Evolutionary conservation across 306 rosid genomes (phyloP), one percentile per base, ranked within the genome.

Genomic region (Quercus wislizeni): DNA sequence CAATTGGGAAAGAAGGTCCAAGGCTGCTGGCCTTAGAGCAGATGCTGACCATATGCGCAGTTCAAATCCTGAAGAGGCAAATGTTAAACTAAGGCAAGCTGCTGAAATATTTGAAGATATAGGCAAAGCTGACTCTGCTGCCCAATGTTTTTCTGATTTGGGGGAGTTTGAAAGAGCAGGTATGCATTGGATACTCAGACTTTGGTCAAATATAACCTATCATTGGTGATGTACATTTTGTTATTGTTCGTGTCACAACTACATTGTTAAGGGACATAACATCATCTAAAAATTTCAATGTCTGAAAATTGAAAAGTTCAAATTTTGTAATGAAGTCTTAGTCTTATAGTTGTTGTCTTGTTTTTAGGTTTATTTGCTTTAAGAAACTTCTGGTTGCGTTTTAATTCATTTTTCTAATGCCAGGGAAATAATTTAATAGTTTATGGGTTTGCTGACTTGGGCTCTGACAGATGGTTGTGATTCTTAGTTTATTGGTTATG

Each of bases 161-260:
- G 92, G 93, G 41, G 93, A 93, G 21, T 82, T 80, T 77, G 86
- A 88, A 84, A 89, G 85, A 78, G 93, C 93, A 64, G 98, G 98
- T 87, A 86, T 81, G 76, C 74, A 35, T 80, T 51, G 58, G 28
- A 67, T 28, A n/a, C 61, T 52, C 55, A 31, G 21, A 58, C 27
- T 55, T 52, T 30, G 18, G 7, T 20, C 17, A 63, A 35, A n/a
- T 3, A n/a, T 58, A 46, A 18, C 49, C 56, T 25, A 56, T 23
- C 73, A n/a, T 58, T 21, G 4, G 63, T 21, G 64, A 58, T 4
- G 20, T 27, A 27, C 9, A 59, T 15, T 30, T 30, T 15, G 12
- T 10, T 28, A 19, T 30, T 28, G 21, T 64, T 64, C 43, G 4
- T 64, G 17, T 28, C 41, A 7, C 43, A n/a, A 17, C 41, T 15